Evolutionary conservation across 441 rosid genomes (phyloP), one percentile per base, ranked within the genome.

Genomic region (Kokia cookei): DNA sequence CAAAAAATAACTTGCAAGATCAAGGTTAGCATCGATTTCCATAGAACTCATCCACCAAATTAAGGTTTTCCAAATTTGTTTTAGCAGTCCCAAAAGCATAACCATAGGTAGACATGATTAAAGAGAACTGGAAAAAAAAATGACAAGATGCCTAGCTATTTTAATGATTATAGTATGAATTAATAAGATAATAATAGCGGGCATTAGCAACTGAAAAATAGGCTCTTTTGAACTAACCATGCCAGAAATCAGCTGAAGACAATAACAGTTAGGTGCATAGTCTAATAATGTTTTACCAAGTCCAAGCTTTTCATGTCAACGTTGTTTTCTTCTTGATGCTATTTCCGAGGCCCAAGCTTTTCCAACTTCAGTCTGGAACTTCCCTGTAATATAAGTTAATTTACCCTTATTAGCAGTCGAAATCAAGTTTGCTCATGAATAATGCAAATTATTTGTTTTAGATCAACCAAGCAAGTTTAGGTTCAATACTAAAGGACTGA

Each of bases 321-420:
- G 78, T 32, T 79, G 86, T 72, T 78, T 86, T 79, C 97, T 90
- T 80, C 96, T 89, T 24, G 94, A 88, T 72, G 84, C 92, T 71
- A 94, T 86, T 85, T 94, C 98, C 11, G 35, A 74, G 2, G 99
- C 99, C 98, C 98, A 94, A 58, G 98, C 96, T 80, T 89, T 93
- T 69, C 98, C 99, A 60, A 94, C 76, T 13, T 94, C 93, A 4
- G 97, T 94, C 84, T 90, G 99, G 71, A 93, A 90, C 81, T 90
- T 94, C 48, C 98, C 97, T 94, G 96, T 75, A 86, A 51, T 32
- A 67, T 9, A 69, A 26, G 19, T 43, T 54, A 27, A 55, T 15
- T 32, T 24, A 14, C 29, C 11, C 12, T 9, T 7, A 47, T 32
- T 2, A 27, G 10, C 22, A 37, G 22, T 32, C 55, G 50, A 15